phyloP scores from a whole-genome alignment of 2,329 filamentous ascomycete species.

The Curvularia sp. region DNA sequence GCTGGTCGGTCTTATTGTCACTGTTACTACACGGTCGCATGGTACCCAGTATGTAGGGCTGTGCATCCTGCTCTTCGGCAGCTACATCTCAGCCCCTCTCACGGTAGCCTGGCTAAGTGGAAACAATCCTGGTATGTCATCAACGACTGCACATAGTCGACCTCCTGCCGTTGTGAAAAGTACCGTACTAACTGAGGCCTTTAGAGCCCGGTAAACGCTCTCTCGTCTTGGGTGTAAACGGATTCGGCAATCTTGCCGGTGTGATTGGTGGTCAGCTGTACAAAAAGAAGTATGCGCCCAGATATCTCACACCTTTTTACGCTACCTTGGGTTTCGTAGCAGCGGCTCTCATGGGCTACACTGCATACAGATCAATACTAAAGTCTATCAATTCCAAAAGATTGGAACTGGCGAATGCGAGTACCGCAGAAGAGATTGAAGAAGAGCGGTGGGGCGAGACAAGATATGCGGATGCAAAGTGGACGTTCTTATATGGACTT shows the following conservation, averaged over 20 bases:
- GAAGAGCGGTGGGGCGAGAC: conserved; percentile 25
- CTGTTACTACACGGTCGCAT: conserved; percentile 17
- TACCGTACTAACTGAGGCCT: neutral
- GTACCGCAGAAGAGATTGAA: conserved; percentile 24
- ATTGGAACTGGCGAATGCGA: conserved; percentile 16
- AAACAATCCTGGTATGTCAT: conserved; percentile 27
- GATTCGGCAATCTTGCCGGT: conserved; percentile 36
- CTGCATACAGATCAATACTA: conserved; percentile 28
- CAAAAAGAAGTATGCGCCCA: conserved; percentile 26
- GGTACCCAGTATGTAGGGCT: conserved; percentile 27
- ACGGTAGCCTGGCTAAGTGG: conserved; percentile 36
- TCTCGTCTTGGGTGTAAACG: conserved; percentile 31
- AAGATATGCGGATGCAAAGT: conserved; percentile 34
- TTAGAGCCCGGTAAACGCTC: conserved; percentile 30
- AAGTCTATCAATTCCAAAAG: conserved; percentile 25
- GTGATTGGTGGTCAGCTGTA: conserved; percentile 33
- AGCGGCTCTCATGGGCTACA: conserved; percentile 28
- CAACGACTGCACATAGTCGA: neutral
- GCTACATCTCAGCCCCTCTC: conserved; percentile 32
- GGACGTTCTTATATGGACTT: conserved; percentile 36
- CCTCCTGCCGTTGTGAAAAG: no score
- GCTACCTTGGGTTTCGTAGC: conserved; percentile 34
- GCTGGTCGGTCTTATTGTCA: conserved; percentile 39
- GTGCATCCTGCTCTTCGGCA: conserved; percentile 34
- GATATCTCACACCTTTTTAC: conserved; percentile 30